Conservation (phyloP, 139 green algal genomes). For the Chlorella sorokiniana region DNA sequence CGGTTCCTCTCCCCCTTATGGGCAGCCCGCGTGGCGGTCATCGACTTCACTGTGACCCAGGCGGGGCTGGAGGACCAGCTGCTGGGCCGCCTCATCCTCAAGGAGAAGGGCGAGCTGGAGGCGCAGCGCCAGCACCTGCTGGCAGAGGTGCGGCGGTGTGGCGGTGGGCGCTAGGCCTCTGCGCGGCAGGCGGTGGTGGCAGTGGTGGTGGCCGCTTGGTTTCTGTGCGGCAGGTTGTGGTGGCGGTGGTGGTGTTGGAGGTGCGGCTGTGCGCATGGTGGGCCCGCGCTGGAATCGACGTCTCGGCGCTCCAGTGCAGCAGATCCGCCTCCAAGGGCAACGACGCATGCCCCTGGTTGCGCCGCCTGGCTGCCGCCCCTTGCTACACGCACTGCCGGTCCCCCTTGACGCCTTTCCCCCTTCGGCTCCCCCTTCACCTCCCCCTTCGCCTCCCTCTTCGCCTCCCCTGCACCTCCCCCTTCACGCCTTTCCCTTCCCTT, state of each 20-base stretch:
- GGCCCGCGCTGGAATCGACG: no score
- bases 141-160: conserved; percentile 72
- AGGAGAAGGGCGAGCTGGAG: conserved; percentile 96
- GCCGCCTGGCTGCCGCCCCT: background rate
- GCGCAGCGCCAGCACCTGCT: conserved; percentile 87
- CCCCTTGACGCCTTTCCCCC: background rate
- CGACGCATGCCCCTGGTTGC: background rate
- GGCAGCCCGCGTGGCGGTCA: conserved; percentile 73
- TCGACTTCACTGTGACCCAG: conserved; percentile 97
- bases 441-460: background rate
- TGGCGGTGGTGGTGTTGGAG: background rate
- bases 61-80: conserved; percentile 95
- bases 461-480: background rate
- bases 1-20: background rate
- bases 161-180: no score
- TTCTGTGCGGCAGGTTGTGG: no score
- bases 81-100: conserved; percentile 91
- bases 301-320: no score
- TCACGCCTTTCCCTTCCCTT: no score
- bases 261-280: background rate
- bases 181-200: background rate
- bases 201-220: background rate
- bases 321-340: no score
- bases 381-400: background rate
- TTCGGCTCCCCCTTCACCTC: background rate